phyloP scores from a whole-genome alignment of 257 asterid genomes.

The Rubia yunnanensis region DNA sequence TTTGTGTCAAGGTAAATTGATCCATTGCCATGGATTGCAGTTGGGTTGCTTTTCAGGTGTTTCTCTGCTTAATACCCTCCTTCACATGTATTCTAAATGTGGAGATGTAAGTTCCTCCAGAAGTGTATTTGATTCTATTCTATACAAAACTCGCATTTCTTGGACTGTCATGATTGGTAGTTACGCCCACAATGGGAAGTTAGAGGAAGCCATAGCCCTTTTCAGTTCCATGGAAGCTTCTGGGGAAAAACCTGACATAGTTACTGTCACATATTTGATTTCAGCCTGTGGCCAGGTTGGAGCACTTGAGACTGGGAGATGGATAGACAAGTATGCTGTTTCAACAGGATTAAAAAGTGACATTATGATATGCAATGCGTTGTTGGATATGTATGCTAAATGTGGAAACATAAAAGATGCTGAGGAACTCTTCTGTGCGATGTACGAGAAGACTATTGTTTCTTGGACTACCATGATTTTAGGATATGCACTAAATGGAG shows the following conservation, averaged over 20 bases:
- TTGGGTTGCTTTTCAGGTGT: constrained; percentile 37
- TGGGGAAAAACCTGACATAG: constrained; percentile 53
- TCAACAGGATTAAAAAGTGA: constrained; percentile 40
- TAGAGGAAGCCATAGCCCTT: constrained; percentile 38
- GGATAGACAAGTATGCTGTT: constrained; percentile 35
- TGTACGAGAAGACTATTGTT: constrained; percentile 33
- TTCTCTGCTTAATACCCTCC: constrained; percentile 45
- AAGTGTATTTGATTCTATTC: constrained; percentile 38
- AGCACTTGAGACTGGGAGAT: constrained; percentile 51
- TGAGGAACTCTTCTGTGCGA: constrained; percentile 34
- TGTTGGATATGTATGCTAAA: constrained; percentile 66
- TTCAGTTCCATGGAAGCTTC: constrained; percentile 47
- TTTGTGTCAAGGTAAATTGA: constrained; percentile 32
- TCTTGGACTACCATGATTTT: constrained; percentile 70
- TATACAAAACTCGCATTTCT: constrained; percentile 38
- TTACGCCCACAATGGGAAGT: constrained; percentile 42
- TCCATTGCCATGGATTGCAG: constrained; percentile 47
- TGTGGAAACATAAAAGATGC: constrained; percentile 59
- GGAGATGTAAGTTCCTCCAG: constrained; percentile 42
- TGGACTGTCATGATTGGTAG: constrained; percentile 76
- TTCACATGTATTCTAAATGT: constrained; percentile 58
- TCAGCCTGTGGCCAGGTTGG: constrained; percentile 66
- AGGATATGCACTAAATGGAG: constrained; percentile 58
- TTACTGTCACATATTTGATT: constrained; percentile 44
- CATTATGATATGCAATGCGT: constrained; percentile 40